These are phyloP conservation scores for Anisodus tanguticus DNA, from an alignment of 257 asterid species.

Conservation along the genomic window DNA sequence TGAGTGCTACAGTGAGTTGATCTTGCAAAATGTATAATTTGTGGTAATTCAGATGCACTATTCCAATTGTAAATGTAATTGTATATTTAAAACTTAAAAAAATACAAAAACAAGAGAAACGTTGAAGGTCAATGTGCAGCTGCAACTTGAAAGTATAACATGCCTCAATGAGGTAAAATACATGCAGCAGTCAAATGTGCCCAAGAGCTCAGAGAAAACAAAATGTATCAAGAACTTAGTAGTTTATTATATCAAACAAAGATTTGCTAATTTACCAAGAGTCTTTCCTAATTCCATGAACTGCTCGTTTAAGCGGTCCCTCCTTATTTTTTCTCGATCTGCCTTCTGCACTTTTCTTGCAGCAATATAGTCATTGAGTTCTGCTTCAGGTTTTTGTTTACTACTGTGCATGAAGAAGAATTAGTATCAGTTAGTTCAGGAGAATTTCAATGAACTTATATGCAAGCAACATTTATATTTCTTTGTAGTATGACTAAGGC, in stretches of 20 bases:
- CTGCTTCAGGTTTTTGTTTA: slow-evolving; percentile 67
- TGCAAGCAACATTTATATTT: neutral
- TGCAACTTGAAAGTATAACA: slow-evolving; percentile 1
- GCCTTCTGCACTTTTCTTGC: slow-evolving; percentile 96
- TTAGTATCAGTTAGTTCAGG: slow-evolving; percentile 12
- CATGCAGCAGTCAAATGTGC: slow-evolving; percentile 10
- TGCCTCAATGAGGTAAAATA: neutral
- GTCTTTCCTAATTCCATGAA: slow-evolving; percentile 82
- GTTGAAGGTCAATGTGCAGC: slow-evolving; percentile 18
- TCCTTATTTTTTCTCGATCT: slow-evolving; percentile 93
- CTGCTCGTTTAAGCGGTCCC: slow-evolving; percentile 97
- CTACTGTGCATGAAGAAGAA: slow-evolving; percentile 22
- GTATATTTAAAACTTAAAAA: neutral
- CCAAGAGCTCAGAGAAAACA: neutral
- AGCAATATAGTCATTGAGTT: slow-evolving; percentile 59
- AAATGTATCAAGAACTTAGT: neutral
- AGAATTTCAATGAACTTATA: neutral
- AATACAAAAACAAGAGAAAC: slow-evolving; percentile 4
- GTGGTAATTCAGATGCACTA: neutral
- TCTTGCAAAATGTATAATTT: neutral
- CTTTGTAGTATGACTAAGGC: neutral
- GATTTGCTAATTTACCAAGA: slow-evolving; percentile 61
- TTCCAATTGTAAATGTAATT: neutral
- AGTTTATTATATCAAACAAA: neutral
- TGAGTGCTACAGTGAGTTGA: neutral